Base-by-base conservation (phyloP, 2,329 filamentous ascomycete genomes). In the Chaetomium olivaceum region DNA sequence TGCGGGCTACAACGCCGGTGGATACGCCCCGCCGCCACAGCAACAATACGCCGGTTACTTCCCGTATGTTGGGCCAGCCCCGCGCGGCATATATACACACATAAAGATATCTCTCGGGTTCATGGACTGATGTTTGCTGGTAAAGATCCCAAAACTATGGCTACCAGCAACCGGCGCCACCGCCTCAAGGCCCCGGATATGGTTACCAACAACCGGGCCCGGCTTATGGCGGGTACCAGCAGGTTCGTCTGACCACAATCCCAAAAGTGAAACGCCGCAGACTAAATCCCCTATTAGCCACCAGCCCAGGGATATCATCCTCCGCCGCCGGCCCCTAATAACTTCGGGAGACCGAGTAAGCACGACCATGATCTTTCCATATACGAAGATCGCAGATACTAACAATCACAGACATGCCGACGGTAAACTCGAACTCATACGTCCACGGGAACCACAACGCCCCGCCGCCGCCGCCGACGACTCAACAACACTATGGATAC, bases 401-500 rank as follows among this genome's bases (percentile, higher is more conserved):
- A 33, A 72, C 54, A 27, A 54, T 3, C 9, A 50, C 60, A 69
- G 70, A 29, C 36, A 70, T 73, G 65, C 72, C 73, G 5, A 62
- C 71, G 51, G 70, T 68, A 33, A 71, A 67, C 66, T 70, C 68
- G 27, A 71, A 71, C 58, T 69, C 69, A 16, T 87, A 83, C 77
- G 78, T 77, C 67, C 84, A 86, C 70, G 86, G 84, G 68, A 86
- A 86, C 70, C 82, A 82, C 59, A 77, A 77, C 70, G 85, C 80
- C 9, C 91, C 91, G 59, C 83, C 88, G 2, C 85, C 89, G 60
- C 91, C 91, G 8, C 89, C 90, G 21, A 76, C 82, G 64, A 80
- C 84, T 62, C 83, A 89, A 69, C 91, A 93, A 76, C 82, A 85
- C 68, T 95, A 95, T 74, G 91, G 93, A 63, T 83, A 88, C 67